Evolutionary conservation across 1,139 yeast genomes (phyloP).

Genomic region (Magnusiomyces paraingens): DNA sequence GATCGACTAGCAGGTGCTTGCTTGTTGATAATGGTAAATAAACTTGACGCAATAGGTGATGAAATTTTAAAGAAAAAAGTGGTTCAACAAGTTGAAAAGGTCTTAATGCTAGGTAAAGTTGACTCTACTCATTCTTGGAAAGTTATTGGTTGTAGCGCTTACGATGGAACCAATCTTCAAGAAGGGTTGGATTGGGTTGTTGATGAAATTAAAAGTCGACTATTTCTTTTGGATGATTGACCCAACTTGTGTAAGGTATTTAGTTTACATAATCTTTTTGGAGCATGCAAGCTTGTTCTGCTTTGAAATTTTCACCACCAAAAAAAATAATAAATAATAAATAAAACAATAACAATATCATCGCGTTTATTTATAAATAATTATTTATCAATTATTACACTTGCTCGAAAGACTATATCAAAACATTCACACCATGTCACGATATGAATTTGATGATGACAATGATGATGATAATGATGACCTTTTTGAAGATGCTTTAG

Average conservation of each 20-base stretch:
- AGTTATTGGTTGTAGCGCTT: conserved; percentile 49
- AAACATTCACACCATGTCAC: conserved; percentile 8
- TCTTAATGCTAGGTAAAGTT: conserved; percentile 34
- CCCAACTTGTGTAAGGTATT: too few species aligned
- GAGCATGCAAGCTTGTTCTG: neutral
- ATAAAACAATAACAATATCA: too few species aligned
- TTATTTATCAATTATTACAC: too few species aligned
- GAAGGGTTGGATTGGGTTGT: conserved; percentile 48
- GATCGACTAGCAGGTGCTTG: conserved; percentile 66
- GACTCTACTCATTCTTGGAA: conserved; percentile 43
- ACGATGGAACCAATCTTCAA: conserved; percentile 45
- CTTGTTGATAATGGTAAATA: conserved; percentile 39
- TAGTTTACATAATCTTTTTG: neutral
- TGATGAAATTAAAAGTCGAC: conserved; percentile 34
- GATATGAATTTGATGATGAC: conserved; percentile 11
- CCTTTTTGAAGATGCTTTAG: conserved; percentile 27
- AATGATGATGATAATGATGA: conserved; percentile 26
- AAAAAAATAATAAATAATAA: too few species aligned
- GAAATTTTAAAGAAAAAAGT: conserved; percentile 31
- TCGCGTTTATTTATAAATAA: too few species aligned
- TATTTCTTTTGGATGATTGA: conserved; percentile 32
- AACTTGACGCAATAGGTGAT: conserved; percentile 38
- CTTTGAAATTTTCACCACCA: neutral
- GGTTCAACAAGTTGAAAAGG: conserved; percentile 19
- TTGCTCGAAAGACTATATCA: too few species aligned